phyloP scores from a whole-genome alignment of 139 green algal species.

The Dunaliella primolecta region DNA sequence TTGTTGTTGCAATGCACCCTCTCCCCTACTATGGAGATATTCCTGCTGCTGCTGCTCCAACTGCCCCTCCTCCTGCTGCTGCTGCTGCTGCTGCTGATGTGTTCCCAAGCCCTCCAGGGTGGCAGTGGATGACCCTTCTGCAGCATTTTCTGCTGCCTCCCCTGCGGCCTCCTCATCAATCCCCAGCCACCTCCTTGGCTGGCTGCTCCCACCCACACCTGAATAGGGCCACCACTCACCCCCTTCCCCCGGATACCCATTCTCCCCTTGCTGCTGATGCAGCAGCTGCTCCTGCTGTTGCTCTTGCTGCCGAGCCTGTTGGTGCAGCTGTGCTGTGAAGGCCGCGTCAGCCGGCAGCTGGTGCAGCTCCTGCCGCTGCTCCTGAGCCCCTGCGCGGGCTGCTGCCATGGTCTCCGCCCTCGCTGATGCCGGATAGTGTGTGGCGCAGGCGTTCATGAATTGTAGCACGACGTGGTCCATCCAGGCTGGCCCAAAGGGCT shows the following conservation, averaged over 20 bases:
- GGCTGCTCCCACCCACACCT: too few relatives aligned
- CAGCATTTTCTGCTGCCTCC: too few relatives aligned
- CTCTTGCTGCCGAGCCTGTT: background rate
- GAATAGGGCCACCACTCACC: too few relatives aligned
- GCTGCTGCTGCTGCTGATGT: too few relatives aligned
- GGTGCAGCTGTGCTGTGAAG: background rate
- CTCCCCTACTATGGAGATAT: background rate
- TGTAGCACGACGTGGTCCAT: slow-evolving; percentile 30
- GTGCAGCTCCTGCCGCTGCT: slow-evolving; percentile 12
- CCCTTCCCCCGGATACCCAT: too few relatives aligned
- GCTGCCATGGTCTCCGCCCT: background rate
- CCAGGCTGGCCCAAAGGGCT: slow-evolving; percentile 29
- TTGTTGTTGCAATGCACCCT: background rate
- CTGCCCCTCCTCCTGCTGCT: too few relatives aligned
- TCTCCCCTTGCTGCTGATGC: background rate
- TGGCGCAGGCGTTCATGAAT: slow-evolving; percentile 17
- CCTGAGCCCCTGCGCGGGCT: background rate
- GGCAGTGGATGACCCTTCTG: too few relatives aligned
- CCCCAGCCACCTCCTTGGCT: too few relatives aligned
- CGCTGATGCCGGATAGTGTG: background rate
- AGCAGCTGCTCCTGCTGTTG: background rate
- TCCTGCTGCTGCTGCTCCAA: background rate
- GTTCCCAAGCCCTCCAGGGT: too few relatives aligned
- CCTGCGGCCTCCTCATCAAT: too few relatives aligned
- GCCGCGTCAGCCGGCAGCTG: background rate